These are phyloP conservation scores for Diatrype stigma DNA, from an alignment of 2,329 filamentous ascomycete genomes.

Conservation along the genomic window DNA sequence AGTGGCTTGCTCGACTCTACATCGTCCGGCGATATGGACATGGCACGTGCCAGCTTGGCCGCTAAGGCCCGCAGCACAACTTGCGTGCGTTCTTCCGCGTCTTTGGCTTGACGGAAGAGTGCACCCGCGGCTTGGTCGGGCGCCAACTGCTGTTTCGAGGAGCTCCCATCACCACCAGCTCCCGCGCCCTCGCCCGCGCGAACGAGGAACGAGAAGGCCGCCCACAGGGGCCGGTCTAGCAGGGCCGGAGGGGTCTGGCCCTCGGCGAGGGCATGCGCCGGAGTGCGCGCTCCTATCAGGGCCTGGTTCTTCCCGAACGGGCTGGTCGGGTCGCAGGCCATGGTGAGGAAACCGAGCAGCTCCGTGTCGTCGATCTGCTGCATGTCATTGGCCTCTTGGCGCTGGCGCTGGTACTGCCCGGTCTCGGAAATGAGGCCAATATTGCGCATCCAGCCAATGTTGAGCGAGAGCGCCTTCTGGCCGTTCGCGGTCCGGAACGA, in stretches of 20 bases:
- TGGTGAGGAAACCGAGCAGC: slow-evolving; percentile 16
- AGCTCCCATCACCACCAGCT: background rate
- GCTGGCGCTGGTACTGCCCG: slow-evolving; percentile 8
- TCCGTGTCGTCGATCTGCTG: slow-evolving; percentile 17
- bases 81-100: slow-evolving; percentile 6
- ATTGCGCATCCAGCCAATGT: slow-evolving; percentile 23
- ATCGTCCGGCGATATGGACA: slow-evolving; percentile 17
- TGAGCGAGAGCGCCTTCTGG: slow-evolving; percentile 18
- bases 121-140: slow-evolving; percentile 5
- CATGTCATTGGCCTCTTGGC: slow-evolving; percentile 11
- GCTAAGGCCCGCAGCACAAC: slow-evolving; percentile 10
- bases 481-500: slow-evolving; percentile 14
- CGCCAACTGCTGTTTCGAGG: background rate
- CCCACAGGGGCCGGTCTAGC: slow-evolving; percentile 9
- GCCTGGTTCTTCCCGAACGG: slow-evolving; percentile 10
- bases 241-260: slow-evolving; percentile 5
- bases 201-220: slow-evolving; percentile 8
- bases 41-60: slow-evolving; percentile 10
- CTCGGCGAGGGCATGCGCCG: slow-evolving; percentile 8
- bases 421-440: slow-evolving; percentile 23
- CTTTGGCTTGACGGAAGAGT: slow-evolving; percentile 9
- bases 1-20: slow-evolving; percentile 20
- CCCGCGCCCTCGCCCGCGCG: background rate
- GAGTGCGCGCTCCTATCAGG: slow-evolving; percentile 12
- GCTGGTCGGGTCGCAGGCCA: slow-evolving; percentile 14